phyloP scores from a whole-genome alignment of 768 basidiomycete genomes.

The Hygrocybe punicea region DNA sequence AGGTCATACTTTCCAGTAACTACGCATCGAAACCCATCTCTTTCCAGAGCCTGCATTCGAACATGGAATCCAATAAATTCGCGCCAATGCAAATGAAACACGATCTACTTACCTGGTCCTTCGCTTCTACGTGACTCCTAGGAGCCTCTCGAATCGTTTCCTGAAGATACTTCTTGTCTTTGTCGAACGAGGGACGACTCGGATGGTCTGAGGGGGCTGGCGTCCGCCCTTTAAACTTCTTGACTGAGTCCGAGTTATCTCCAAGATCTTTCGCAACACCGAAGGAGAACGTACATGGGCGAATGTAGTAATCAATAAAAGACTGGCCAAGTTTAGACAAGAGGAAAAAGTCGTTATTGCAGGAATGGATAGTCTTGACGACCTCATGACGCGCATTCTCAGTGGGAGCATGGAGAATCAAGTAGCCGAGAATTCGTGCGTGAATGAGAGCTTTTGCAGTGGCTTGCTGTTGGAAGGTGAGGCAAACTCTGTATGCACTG shows the following conservation, averaged over 20 bases:
- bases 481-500: background rate
- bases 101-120: background rate
- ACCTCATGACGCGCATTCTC: background rate
- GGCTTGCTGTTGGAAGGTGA: background rate
- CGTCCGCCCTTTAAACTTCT: background rate
- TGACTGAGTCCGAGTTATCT: background rate
- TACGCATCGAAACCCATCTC: constrained; percentile 5
- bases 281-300: background rate
- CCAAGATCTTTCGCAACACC: background rate
- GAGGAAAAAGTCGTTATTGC: background rate
- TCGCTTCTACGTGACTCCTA: too few species aligned
- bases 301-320: background rate
- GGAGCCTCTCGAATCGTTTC: background rate
- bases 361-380: constrained; percentile 1
- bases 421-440: constrained; percentile 12
- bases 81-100: background rate
- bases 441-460: constrained; percentile 2
- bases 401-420: constrained; percentile 9
- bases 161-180: background rate
- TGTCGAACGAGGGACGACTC: background rate
- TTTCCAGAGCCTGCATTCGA: constrained; percentile 2
- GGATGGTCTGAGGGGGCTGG: background rate
- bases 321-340: background rate
- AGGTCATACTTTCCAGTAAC: constrained; percentile 1
- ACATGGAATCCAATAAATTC: background rate